Conservation (phyloP, 2,329 filamentous ascomycete species). For the Trichoderma asperellum region DNA sequence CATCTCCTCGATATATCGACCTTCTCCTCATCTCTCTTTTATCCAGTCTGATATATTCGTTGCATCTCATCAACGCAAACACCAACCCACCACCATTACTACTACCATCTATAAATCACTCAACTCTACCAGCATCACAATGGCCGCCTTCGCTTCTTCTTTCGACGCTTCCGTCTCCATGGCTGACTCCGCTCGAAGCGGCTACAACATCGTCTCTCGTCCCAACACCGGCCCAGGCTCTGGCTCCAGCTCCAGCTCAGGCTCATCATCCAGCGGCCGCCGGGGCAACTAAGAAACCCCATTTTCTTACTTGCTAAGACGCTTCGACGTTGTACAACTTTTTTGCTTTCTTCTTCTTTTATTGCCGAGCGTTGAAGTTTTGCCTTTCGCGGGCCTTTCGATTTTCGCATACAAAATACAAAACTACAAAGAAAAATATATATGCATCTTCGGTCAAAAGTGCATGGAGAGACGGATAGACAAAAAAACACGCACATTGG, state of each 20-base stretch:
- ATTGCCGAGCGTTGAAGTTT: not conserved
- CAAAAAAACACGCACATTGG: constrained; percentile 19
- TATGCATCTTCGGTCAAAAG: not conserved
- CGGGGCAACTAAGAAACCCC: constrained; percentile 49
- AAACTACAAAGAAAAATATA: not conserved
- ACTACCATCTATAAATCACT: not conserved
- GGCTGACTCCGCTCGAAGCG: constrained; percentile 48
- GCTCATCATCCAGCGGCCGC: constrained; percentile 33
- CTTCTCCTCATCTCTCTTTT: not conserved
- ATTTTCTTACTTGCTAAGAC: not conserved
- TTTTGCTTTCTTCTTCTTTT: not conserved
- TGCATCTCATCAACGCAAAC: not conserved
- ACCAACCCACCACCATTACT: not conserved
- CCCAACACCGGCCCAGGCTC: constrained; percentile 33
- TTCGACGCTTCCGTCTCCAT: constrained; percentile 39
- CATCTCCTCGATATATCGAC: not conserved
- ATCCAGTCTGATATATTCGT: not conserved
- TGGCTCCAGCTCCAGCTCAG: constrained; percentile 26
- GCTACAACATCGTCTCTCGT: constrained; percentile 48
- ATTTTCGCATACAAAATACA: constrained; percentile 1
- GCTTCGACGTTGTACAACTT: not conserved
- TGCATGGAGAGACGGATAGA: constrained; percentile 19
- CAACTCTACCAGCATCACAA: constrained; percentile 32
- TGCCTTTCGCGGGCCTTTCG: constrained; percentile 4
- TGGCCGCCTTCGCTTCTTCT: constrained; percentile 39